Conservation (phyloP, 176 grass and related monocot genomes). For the Pontederia crassipes region DNA sequence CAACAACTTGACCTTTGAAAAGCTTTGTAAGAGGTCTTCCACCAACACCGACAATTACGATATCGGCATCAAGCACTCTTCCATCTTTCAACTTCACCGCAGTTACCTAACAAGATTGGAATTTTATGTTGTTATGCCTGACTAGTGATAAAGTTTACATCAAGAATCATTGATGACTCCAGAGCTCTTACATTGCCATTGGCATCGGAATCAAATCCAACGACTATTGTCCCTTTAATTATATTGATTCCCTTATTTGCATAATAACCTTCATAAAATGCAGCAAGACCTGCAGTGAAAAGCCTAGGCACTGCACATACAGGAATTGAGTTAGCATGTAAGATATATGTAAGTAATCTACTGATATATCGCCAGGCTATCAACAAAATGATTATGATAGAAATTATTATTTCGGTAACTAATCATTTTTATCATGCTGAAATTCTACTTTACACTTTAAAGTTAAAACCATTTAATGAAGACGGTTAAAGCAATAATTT, state of each 20-base stretch:
- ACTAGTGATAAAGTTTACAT: conserved; percentile 4
- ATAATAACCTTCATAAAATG: conserved; percentile 94
- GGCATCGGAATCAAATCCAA: conserved; percentile 70
- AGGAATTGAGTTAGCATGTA: conserved; percentile 1
- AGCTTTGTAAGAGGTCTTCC: conserved; percentile 59
- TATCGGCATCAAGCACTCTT: conserved; percentile 59
- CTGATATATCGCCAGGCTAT: no score
- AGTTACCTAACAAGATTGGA: conserved; percentile 54
- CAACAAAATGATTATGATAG: neutral
- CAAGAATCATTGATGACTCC: neutral
- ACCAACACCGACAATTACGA: conserved; percentile 94
- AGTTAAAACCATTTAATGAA: neutral
- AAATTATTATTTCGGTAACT: neutral
- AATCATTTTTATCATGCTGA: neutral
- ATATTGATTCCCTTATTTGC: conserved; percentile 83
- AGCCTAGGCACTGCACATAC: conserved; percentile 80
- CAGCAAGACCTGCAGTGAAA: conserved; percentile 73
- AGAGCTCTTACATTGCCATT: conserved; percentile 65
- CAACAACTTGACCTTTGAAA: conserved; percentile 77
- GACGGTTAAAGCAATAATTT: neutral
- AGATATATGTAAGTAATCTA: neutral
- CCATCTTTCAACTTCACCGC: conserved; percentile 80
- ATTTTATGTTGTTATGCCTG: conserved; percentile 10
- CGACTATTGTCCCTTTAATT: conserved; percentile 71
- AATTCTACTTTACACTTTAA: neutral